Evolutionary conservation across 1,139 yeast genomes (phyloP).

Genomic region (Lodderomyces metapsilosis): DNA sequence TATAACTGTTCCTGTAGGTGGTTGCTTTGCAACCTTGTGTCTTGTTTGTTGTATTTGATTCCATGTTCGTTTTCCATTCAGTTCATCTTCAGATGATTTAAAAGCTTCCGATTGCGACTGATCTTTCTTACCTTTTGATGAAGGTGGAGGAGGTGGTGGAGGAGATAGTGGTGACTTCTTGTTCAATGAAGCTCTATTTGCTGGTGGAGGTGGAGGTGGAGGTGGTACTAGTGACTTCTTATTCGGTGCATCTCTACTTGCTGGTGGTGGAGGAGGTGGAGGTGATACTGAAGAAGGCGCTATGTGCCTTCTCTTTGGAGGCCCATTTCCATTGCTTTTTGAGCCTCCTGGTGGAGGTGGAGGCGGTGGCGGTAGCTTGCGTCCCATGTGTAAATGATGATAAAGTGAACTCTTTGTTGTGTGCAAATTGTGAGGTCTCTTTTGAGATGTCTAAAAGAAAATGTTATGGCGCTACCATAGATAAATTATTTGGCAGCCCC

Average conservation of each 20-base stretch:
- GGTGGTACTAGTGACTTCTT: background rate
- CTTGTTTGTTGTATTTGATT: slow-evolving; percentile 60
- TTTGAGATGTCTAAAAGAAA: background rate
- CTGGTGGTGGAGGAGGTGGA: slow-evolving; percentile 12
- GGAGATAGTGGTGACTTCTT: background rate
- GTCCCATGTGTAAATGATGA: slow-evolving; percentile 20
- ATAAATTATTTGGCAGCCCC: too few relatives aligned
- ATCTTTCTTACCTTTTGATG: background rate
- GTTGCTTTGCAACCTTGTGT: slow-evolving; percentile 21
- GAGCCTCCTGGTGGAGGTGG: slow-evolving; percentile 22
- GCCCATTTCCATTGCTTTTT: slow-evolving; percentile 3
- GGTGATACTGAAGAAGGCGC: slow-evolving; percentile 20
- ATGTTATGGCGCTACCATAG: background rate
- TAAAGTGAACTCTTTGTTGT: background rate
- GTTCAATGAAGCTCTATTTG: background rate
- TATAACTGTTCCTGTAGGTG: background rate
- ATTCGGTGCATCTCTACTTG: slow-evolving; percentile 2
- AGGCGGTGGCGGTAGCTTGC: slow-evolving; percentile 31
- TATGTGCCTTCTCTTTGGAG: slow-evolving; percentile 10
- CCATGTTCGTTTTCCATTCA: slow-evolving; percentile 62
- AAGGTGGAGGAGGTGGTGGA: background rate
- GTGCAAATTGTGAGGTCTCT: background rate
- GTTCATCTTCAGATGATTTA: slow-evolving; percentile 14
- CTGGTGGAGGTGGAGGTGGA: background rate
- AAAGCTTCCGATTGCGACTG: slow-evolving; percentile 15